Conservation (phyloP, 768 basidiomycete species). For the Nidularia sp. region DNA sequence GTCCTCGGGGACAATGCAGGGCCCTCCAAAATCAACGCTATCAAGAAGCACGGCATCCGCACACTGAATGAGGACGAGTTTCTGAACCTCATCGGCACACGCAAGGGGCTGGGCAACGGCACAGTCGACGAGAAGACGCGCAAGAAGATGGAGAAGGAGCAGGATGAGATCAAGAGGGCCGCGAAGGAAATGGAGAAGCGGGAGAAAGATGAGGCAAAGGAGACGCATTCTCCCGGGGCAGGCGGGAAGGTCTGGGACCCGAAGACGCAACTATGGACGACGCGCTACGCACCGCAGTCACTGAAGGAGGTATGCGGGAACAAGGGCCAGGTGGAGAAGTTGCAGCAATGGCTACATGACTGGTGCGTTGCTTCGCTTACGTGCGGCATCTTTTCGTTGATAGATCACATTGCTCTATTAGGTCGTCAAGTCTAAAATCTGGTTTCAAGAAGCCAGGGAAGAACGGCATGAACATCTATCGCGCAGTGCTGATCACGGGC, state of each 20-base stretch:
- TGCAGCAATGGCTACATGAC: slow-evolving; percentile 81
- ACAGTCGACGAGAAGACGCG: slow-evolving; percentile 73
- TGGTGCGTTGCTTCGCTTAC: slow-evolving; percentile 51
- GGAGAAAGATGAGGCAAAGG: slow-evolving; percentile 52
- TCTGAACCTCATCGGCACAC: slow-evolving; percentile 72
- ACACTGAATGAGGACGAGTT: slow-evolving; percentile 88
- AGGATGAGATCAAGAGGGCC: slow-evolving; percentile 64
- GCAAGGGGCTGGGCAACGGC: slow-evolving; percentile 47
- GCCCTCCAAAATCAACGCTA: slow-evolving; percentile 79
- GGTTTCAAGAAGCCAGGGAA: slow-evolving; percentile 95
- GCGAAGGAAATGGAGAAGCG: slow-evolving; percentile 78
- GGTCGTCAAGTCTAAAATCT: slow-evolving; percentile 68
- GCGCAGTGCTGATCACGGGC: slow-evolving; percentile 87
- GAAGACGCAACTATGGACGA: slow-evolving; percentile 85
- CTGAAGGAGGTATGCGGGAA: slow-evolving; percentile 95
- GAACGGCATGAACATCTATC: slow-evolving; percentile 78
- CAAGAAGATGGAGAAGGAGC: slow-evolving; percentile 80
- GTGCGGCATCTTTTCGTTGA: background rate
- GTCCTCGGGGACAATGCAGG: slow-evolving; percentile 88
- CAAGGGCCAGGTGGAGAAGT: slow-evolving; percentile 85
- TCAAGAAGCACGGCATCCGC: slow-evolving; percentile 73
- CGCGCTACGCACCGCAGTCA: slow-evolving; percentile 85
- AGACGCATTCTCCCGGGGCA: slow-evolving; percentile 7
- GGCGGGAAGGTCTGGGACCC: slow-evolving; percentile 31
- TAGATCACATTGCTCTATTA: slow-evolving; percentile 19